Evolutionary conservation across 176 grass and related monocot genomes (phyloP).

Genomic region (Typha latifolia): DNA sequence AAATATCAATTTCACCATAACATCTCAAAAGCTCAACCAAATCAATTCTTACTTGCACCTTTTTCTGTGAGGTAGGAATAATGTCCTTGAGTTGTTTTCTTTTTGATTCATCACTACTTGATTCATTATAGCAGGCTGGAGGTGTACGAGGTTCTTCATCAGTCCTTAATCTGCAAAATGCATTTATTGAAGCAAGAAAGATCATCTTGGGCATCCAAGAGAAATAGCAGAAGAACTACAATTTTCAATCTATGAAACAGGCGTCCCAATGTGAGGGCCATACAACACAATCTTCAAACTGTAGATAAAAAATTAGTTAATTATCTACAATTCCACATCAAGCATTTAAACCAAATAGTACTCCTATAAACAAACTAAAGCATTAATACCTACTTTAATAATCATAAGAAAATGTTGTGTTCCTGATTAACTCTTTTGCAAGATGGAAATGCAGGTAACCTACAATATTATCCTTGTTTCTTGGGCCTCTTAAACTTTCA

Average conservation of each 20-base stretch:
- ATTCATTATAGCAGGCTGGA: slow-evolving; percentile 27
- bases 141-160: slow-evolving; percentile 33
- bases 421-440: too few relatives aligned
- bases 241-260: neutral
- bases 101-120: slow-evolving; percentile 23
- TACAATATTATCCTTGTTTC: neutral
- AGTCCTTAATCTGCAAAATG: slow-evolving; percentile 38
- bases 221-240: neutral
- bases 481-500: neutral
- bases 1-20: slow-evolving; percentile 31
- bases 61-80: slow-evolving; percentile 7
- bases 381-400: too few relatives aligned
- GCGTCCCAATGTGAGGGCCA: too few relatives aligned
- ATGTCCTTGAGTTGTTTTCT: slow-evolving; percentile 15
- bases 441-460: neutral
- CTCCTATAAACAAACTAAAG: too few relatives aligned
- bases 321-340: too few relatives aligned
- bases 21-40: slow-evolving; percentile 46
- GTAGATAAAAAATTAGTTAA: too few relatives aligned
- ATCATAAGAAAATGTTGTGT: too few relatives aligned
- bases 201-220: neutral
- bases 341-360: too few relatives aligned
- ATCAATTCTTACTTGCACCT: slow-evolving; percentile 38
- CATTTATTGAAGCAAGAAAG: slow-evolving; percentile 3
- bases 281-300: too few relatives aligned